Percentiles rank a stretch among this genome's conserved stretches.
Conservation (phyloP, 2,329 filamentous ascomycete species). For the Colletotrichum falcatum region DNA sequence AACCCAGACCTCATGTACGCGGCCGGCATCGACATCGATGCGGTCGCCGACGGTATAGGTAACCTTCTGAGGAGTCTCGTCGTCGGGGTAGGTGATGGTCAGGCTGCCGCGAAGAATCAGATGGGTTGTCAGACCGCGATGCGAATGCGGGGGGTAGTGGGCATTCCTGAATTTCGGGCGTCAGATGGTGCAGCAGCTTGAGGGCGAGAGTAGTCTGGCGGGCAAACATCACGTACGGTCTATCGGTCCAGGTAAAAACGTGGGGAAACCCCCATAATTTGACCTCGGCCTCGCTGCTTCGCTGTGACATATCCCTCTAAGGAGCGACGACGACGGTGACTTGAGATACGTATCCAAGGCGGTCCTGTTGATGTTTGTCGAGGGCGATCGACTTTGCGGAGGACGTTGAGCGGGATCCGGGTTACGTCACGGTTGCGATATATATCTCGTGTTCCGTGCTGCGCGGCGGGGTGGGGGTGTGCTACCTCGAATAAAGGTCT, state of each 20-base stretch:
- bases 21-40: constrained; percentile 74
- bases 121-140: constrained; percentile 75
- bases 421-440: constrained; percentile 31
- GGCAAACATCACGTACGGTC: constrained; percentile 64
- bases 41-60: constrained; percentile 71
- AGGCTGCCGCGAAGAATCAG: constrained; percentile 74
- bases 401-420: background rate
- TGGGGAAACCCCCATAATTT: constrained; percentile 75
- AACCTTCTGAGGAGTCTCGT: constrained; percentile 65
- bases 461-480: constrained; percentile 3
- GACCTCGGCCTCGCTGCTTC: constrained; percentile 70
- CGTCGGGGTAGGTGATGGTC: constrained; percentile 75
- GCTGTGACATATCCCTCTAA: constrained; percentile 48
- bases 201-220: constrained; percentile 18
- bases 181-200: constrained; percentile 9
- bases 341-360: background rate
- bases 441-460: constrained; percentile 11
- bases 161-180: constrained; percentile 63
- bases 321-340: constrained; percentile 15
- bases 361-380: background rate
- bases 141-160: constrained; percentile 76
- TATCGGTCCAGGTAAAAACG: constrained; percentile 80
- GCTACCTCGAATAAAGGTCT: constrained; percentile 15
- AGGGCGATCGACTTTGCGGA: background rate
- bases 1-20: constrained; percentile 77